Base-by-base conservation (phyloP, 2,329 filamentous ascomycete species). In the Xylaria sp. region DNA sequence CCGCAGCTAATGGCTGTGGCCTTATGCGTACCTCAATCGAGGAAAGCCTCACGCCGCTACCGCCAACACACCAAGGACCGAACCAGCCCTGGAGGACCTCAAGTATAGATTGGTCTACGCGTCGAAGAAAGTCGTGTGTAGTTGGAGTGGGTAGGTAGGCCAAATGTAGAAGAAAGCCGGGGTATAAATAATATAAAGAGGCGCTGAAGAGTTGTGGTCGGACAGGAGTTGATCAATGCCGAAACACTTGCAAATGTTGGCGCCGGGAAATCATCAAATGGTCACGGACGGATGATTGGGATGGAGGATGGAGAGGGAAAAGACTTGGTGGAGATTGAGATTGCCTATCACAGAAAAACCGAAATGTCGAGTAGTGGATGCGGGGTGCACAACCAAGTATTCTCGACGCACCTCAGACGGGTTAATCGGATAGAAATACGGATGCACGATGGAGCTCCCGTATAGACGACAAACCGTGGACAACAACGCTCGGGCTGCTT, bases 381-480 rank as follows among this genome's bases (percentile, higher is more conserved):
- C 76, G 76, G 74, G 76, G 74, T 75, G 73, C 67, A 72, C 68
- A 73, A 75, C 71, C 58, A 69, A 65, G 60, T 54, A 53, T 63
- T 64, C 60, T 57, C 63, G 58, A 68, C 67, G 69, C 63, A 74
- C 69, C 68, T 67, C 53, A 60, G 51, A 69, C 64, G 21, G 61
- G 61, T 50, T 61, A 54, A 65, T 65, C 62, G 64, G 42, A 68
- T 55, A 66, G 18, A 50, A 58, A 64, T 60, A 60, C 53, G 51
- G 62, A 60, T 32, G 64, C 65, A 62, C 57, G 32, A 65, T 60
- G 58, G 27, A 44, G 57, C 51, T 68, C 54, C 55, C 44, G 37
- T 25, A 40, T 47, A 60, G 60, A 47, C 23, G 63, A 66, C 54
- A 51, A 61, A 37, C 40, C 62, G 42, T 55, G 47, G 64, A 44